phyloP scores from a whole-genome alignment of 139 green algal species.

The Coelastrella sp. region DNA sequence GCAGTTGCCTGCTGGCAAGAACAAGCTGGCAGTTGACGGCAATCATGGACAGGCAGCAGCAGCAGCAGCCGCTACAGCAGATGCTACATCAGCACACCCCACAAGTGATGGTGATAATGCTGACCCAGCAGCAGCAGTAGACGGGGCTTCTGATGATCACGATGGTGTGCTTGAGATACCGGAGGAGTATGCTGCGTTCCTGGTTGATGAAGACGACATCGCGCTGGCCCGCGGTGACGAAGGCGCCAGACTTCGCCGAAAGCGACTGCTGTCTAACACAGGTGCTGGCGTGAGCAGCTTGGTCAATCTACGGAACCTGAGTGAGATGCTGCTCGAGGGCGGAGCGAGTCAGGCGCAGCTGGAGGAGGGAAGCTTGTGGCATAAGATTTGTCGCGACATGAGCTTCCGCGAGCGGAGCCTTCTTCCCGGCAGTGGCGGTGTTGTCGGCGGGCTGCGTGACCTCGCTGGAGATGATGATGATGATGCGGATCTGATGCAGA shows the following conservation, averaged over 20 bases:
- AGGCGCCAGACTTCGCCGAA: background rate
- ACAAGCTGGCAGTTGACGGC: background rate
- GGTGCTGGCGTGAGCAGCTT: conserved; percentile 18
- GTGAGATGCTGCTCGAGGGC: conserved; percentile 28
- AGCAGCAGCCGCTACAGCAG: background rate
- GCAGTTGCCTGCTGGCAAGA: background rate
- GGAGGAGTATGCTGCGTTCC: conserved; percentile 26
- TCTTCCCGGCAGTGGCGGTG: background rate
- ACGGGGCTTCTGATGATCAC: background rate
- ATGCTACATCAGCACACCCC: background rate
- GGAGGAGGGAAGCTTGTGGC: conserved; percentile 31
- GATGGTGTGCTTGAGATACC: background rate
- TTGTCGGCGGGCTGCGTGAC: background rate
- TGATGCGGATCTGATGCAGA: background rate
- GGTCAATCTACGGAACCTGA: conserved; percentile 25
- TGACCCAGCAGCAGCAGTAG: background rate
- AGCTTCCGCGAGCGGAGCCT: conserved; percentile 1
- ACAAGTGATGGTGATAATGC: background rate
- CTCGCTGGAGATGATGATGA: background rate
- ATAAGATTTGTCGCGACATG: conserved; percentile 44
- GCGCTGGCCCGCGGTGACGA: background rate
- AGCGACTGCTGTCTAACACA: background rate
- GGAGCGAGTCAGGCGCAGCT: background rate
- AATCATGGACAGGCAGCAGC: background rate
- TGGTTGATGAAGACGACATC: conserved; percentile 18